These are phyloP conservation scores for Claviceps sorghi DNA, from an alignment of 2,329 filamentous ascomycete species.

Conservation along the genomic window DNA sequence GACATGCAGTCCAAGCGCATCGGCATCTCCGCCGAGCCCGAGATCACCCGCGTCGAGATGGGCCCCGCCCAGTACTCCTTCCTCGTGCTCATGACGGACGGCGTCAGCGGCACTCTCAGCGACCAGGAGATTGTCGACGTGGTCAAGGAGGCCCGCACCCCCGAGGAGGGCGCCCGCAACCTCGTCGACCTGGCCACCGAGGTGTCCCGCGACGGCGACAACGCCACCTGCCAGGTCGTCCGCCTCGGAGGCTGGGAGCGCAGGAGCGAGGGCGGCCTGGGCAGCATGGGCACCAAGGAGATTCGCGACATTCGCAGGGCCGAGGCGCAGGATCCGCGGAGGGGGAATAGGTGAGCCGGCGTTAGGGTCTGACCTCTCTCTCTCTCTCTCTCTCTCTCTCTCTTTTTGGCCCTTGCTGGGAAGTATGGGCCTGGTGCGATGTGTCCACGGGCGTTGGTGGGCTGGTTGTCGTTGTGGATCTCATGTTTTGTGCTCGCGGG, in stretches of 20 bases:
- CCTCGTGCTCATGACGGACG: slow-evolving; percentile 76
- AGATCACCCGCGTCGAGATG: slow-evolving; percentile 67
- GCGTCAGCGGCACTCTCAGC: slow-evolving; percentile 67
- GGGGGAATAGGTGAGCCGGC: slow-evolving; percentile 42
- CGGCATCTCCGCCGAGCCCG: slow-evolving; percentile 86
- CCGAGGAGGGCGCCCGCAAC: slow-evolving; percentile 65
- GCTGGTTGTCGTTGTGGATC: too few relatives aligned
- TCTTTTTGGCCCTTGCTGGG: too few relatives aligned
- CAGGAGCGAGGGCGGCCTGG: slow-evolving; percentile 69
- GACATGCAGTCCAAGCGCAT: slow-evolving; percentile 86
- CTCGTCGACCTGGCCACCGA: slow-evolving; percentile 84
- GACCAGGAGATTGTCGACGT: slow-evolving; percentile 97
- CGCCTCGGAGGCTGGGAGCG: slow-evolving; percentile 56
- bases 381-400: too few relatives aligned
- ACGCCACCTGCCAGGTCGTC: slow-evolving; percentile 54
- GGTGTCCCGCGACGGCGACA: slow-evolving; percentile 53
- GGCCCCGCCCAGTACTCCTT: slow-evolving; percentile 77
- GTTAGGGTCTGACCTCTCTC: too few relatives aligned
- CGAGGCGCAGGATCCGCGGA: slow-evolving; percentile 70
- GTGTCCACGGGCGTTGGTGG: too few relatives aligned
- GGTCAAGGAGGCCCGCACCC: slow-evolving; percentile 83
- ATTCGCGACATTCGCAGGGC: slow-evolving; percentile 67
- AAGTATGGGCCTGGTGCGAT: too few relatives aligned
- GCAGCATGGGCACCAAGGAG: slow-evolving; percentile 84
- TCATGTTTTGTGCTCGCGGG: too few relatives aligned